A percentile compares a stretch with the other conserved stretches of the same genome.
Conservation (phyloP, 768 basidiomycete species). For the Lentinula aciculospora region DNA sequence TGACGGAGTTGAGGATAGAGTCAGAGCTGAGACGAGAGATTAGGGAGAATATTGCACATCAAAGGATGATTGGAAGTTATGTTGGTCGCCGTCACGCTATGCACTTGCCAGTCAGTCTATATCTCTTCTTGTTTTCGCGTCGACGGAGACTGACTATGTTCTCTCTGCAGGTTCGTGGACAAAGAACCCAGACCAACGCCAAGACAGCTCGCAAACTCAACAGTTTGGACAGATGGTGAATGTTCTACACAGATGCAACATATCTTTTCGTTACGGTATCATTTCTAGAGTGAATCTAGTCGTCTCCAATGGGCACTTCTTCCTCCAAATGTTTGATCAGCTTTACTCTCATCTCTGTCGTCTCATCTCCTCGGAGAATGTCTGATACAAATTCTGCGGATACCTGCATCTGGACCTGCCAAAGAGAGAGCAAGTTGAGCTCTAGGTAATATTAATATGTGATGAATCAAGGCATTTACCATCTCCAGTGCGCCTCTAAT, state of each 20-base stretch:
- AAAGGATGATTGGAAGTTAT: slow-evolving; percentile 91
- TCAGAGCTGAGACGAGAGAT: slow-evolving; percentile 78
- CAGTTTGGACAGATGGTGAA: slow-evolving; percentile 46
- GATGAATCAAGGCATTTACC: slow-evolving; percentile 43
- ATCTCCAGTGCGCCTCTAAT: slow-evolving; percentile 92
- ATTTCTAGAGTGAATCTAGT: slow-evolving; percentile 37
- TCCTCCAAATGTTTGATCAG: slow-evolving; percentile 92
- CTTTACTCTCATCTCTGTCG: slow-evolving; percentile 88
- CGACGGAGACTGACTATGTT: not conserved
- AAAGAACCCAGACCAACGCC: slow-evolving; percentile 88
- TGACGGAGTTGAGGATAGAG: slow-evolving; percentile 80
- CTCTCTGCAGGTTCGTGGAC: slow-evolving; percentile 39
- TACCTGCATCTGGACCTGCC: slow-evolving; percentile 93
- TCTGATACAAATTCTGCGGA: slow-evolving; percentile 88
- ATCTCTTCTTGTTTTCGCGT: not conserved
- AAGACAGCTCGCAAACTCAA: slow-evolving; percentile 90
- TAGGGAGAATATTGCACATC: slow-evolving; percentile 88
- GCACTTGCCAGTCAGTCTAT: slow-evolving; percentile 74
- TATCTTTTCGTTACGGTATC: not conserved
- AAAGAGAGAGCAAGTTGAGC: slow-evolving; percentile 9
- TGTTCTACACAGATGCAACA: not conserved
- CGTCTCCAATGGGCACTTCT: slow-evolving; percentile 90
- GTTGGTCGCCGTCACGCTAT: slow-evolving; percentile 91
- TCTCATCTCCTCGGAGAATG: slow-evolving; percentile 87
- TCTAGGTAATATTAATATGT: not conserved